phyloP scores from a whole-genome alignment of 140 eudicot genomes.

The Stevia rebaudiana region DNA sequence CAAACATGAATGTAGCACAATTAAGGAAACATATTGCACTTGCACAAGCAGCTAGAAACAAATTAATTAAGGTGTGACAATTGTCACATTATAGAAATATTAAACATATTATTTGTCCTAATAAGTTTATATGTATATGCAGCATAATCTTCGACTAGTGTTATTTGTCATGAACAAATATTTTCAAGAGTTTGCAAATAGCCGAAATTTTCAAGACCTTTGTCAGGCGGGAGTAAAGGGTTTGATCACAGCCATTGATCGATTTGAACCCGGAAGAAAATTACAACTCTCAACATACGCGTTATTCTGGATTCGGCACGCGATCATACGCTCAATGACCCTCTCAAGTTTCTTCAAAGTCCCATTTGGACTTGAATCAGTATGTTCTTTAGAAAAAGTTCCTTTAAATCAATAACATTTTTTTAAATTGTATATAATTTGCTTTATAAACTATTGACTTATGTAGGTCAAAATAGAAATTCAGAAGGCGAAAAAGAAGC shows the following conservation, averaged over 20 bases:
- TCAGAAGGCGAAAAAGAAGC: constrained; percentile 45
- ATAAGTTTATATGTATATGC: constrained; percentile 30
- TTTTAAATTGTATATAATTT: too few relatives aligned
- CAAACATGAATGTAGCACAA: constrained; percentile 47
- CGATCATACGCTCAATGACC: constrained; percentile 90
- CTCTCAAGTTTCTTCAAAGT: constrained; percentile 80
- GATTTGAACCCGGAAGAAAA: constrained; percentile 69
- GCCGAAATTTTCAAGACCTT: constrained; percentile 73
- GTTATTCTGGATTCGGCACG: constrained; percentile 88
- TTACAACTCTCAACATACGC: constrained; percentile 45
- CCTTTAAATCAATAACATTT: not conserved
- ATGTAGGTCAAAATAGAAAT: constrained; percentile 74
- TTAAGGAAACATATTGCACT: constrained; percentile 57
- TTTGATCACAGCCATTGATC: constrained; percentile 82
- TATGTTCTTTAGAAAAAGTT: constrained; percentile 30
- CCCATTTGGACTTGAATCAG: constrained; percentile 93
- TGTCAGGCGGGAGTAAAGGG: constrained; percentile 99
- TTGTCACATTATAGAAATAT: not conserved
- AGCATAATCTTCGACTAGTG: constrained; percentile 91
- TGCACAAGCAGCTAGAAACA: constrained; percentile 85
- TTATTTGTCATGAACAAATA: constrained; percentile 85
- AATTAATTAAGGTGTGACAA: constrained; percentile 70
- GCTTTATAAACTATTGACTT: not conserved
- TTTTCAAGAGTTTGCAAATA: constrained; percentile 80
- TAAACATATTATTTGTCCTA: not conserved